These are phyloP conservation scores for Closterium sp. DNA, from an alignment of 139 green algal genomes.

Conservation along the genomic window DNA sequence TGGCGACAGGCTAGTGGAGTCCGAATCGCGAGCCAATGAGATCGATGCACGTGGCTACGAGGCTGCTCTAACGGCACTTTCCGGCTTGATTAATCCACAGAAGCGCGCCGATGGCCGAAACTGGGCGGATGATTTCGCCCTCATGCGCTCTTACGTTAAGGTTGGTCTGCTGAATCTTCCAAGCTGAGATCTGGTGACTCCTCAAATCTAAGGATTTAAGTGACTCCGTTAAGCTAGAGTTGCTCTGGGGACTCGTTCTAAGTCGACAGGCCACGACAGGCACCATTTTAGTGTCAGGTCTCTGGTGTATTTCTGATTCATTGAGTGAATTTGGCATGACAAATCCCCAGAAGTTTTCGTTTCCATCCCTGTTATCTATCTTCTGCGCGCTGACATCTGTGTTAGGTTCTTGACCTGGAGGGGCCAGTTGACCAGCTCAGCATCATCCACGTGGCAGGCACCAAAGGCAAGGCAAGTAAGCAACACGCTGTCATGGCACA, in stretches of 20 bases:
- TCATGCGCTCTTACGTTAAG: conserved; percentile 34
- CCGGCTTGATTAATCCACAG: conserved; percentile 6
- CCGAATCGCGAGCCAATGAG: background rate
- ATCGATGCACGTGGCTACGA: background rate
- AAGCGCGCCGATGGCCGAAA: conserved; percentile 42
- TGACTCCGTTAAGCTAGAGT: too few relatives aligned
- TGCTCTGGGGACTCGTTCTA: too few relatives aligned
- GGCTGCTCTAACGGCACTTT: conserved; percentile 19
- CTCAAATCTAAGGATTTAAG: too few relatives aligned
- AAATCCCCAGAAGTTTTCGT: too few relatives aligned
- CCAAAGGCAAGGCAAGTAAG: conserved; percentile 43
- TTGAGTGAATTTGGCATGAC: too few relatives aligned
- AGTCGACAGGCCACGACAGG: too few relatives aligned
- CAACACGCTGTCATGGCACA: background rate
- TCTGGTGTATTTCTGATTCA: too few relatives aligned
- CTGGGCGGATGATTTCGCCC: conserved; percentile 38
- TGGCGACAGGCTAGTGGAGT: background rate
- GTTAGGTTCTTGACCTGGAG: conserved; percentile 37
- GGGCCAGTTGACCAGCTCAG: conserved; percentile 26
- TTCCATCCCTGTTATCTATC: too few relatives aligned
- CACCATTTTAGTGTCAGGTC: too few relatives aligned
- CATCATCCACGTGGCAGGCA: conserved; percentile 51
- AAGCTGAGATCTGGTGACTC: background rate
- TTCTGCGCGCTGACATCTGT: background rate
- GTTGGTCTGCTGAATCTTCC: background rate